Evolutionary conservation across 225 moss, liverwort and hornwort genomes (phyloP).

Genomic region (Thuidium tamariscinum): DNA sequence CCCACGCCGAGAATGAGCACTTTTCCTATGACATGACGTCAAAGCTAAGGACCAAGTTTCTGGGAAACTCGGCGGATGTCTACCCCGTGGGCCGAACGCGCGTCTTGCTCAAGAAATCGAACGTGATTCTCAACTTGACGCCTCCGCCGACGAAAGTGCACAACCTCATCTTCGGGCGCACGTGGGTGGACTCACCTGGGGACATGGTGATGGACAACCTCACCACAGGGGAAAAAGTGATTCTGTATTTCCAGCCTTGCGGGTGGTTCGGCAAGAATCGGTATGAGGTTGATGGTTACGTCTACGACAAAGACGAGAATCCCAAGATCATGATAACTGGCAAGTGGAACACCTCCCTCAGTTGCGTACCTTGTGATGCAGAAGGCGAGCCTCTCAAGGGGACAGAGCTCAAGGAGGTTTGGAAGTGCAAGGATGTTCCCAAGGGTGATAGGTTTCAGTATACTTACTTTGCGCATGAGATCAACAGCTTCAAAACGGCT

Average conservation of each 20-base stretch:
- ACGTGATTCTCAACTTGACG: conserved; percentile 51
- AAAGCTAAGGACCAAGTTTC: conserved; percentile 85
- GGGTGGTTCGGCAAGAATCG: conserved; percentile 98
- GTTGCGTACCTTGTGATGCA: conserved; percentile 82
- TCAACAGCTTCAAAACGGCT: conserved; percentile 80
- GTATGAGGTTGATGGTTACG: conserved; percentile 88
- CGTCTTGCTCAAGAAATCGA: conserved; percentile 77
- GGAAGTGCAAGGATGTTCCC: conserved; percentile 62
- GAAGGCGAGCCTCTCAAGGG: conserved; percentile 84
- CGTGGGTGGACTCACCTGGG: conserved; percentile 83
- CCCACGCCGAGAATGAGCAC: conserved; percentile 82
- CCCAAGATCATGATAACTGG: conserved; percentile 89
- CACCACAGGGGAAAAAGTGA: conserved; percentile 87
- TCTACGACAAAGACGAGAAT: conserved; percentile 83
- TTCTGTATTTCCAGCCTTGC: conserved; percentile 92
- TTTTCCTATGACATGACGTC: conserved; percentile 80
- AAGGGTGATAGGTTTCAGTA: conserved; percentile 70
- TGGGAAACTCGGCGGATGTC: conserved; percentile 82
- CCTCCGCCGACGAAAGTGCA: conserved; percentile 85
- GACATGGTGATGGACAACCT: conserved; percentile 92
- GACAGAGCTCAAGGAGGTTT: conserved; percentile 82
- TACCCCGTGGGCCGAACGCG: conserved; percentile 94
- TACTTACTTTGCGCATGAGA: conserved; percentile 65
- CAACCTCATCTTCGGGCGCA: conserved; percentile 94
- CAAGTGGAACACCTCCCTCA: conserved; percentile 74